Conservation (phyloP, 768 basidiomycete species). For the Termitomyces sp. region DNA sequence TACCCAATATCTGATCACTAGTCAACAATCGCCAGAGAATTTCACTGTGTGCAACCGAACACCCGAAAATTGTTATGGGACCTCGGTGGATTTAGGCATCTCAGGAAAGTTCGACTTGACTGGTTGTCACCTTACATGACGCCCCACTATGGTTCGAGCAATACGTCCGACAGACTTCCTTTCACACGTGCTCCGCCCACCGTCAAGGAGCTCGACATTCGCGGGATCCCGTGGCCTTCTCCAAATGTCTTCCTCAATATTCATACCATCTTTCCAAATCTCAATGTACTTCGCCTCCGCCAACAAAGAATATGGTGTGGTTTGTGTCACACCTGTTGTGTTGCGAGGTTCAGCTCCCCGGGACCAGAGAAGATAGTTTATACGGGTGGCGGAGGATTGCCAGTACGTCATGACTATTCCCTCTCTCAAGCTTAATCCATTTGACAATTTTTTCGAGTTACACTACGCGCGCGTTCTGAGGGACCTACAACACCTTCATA, state of each 20-base stretch:
- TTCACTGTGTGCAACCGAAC: slow-evolving; percentile 30
- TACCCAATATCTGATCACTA: not conserved
- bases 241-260: slow-evolving; percentile 27
- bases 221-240: slow-evolving; percentile 30
- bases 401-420: slow-evolving; percentile 23
- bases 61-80: slow-evolving; percentile 23
- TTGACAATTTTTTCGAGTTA: slow-evolving; percentile 22
- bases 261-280: slow-evolving; percentile 21
- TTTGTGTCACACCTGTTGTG: slow-evolving; percentile 32
- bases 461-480: slow-evolving; percentile 31
- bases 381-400: slow-evolving; percentile 32
- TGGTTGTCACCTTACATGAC: slow-evolving; percentile 23
- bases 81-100: slow-evolving; percentile 20
- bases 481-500: slow-evolving; percentile 24
- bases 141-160: slow-evolving; percentile 16
- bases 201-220: slow-evolving; percentile 29
- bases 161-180: slow-evolving; percentile 19
- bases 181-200: slow-evolving; percentile 26
- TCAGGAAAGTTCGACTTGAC: slow-evolving; percentile 27
- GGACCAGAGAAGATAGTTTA: slow-evolving; percentile 28
- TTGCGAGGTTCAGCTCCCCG: slow-evolving; percentile 24
- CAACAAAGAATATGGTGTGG: slow-evolving; percentile 33
- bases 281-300: slow-evolving; percentile 25
- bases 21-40: slow-evolving; percentile 20
- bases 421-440: not conserved